Evolutionary conservation across 2,329 filamentous ascomycete genomes (phyloP), one percentile per base, ranked within the genome.

Genomic region (Chaetomiaceae sp.): DNA sequence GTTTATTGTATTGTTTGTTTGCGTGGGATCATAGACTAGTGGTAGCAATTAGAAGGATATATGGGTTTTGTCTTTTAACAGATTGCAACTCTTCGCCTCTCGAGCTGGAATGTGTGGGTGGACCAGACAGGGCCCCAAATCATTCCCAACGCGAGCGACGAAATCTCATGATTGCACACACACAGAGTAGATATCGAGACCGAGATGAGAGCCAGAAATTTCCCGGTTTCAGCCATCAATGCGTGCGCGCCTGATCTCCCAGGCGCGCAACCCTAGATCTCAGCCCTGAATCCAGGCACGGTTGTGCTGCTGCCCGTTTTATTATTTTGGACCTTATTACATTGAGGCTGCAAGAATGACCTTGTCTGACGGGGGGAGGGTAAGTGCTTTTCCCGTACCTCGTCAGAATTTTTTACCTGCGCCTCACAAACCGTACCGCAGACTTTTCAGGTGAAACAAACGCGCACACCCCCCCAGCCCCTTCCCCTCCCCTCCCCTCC

Each of bases 41-140:
- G 33, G 40, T 45, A 46, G 42, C 41, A 47, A 48, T 52, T 48
- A 50, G 47, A 51, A 40, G 47, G 49, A 54, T 40, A 46, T 39
- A 34, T 48, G 30, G 42, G 18, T 33, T 45, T 44, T 9, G 15
- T 33, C 35, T 20, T 41, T n/a, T n/a, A n/a, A n/a, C n/a, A n/a
- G n/a, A n/a, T 14, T 3, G 12, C 22, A 29, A 20, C 30, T 27
- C 10, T 36, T 22, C 12, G 14, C 6, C 32, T 18, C 14, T 17
- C 4, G n/a, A 18, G 6, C 32, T 34, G 29, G 22, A 24, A 24
- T 24, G 5, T 9, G 22, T 24, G 22, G 6, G 6, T 32, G 14
- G 6, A 4, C 29, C 14, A 32, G 22, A 5, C 6, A 24, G 22
- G 22, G 6, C 22, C 22, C 22, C 22, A n/a, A n/a, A n/a, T n/a